A percentile compares a stretch with the other conserved stretches of the same genome.
Conservation (phyloP, 2,329 filamentous ascomycete species). For the Claviceps humidiphila region DNA sequence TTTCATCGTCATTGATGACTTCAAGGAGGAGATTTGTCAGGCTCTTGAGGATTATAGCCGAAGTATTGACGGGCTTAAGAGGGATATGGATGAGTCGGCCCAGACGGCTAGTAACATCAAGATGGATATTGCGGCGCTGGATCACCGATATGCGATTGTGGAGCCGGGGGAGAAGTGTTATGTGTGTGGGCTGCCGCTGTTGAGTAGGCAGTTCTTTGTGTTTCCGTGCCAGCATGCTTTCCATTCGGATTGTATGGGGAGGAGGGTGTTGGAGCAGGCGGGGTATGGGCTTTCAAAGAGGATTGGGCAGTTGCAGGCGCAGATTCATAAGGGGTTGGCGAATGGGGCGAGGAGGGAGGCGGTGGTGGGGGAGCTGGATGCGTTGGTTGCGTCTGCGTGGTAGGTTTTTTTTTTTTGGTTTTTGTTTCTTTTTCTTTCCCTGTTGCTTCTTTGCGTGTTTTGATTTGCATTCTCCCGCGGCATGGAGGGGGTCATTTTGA, state of each 20-base stretch:
- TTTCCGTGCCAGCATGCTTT: conserved; percentile 98
- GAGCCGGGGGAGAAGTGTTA: conserved; percentile 93
- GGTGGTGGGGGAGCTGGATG: conserved; percentile 79
- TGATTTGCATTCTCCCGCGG: background rate
- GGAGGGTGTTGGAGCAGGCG: conserved; percentile 69
- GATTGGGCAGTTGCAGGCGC: conserved; percentile 74
- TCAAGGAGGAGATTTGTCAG: conserved; percentile 94
- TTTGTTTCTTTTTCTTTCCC: background rate
- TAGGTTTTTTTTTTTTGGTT: conserved; percentile 29
- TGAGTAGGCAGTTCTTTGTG: conserved; percentile 91
- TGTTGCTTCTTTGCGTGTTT: background rate
- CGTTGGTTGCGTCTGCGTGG: conserved; percentile 82
- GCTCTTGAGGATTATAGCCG: conserved; percentile 88
- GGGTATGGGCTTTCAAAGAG: conserved; percentile 62
- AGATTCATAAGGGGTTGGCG: conserved; percentile 65
- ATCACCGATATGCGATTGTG: conserved; percentile 87
- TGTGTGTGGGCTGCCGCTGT: conserved; percentile 69
- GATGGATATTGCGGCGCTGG: conserved; percentile 71
- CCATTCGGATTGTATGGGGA: conserved; percentile 85
- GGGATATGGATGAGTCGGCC: conserved; percentile 91
- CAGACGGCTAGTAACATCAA: conserved; percentile 85
- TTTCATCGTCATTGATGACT: conserved; percentile 97
- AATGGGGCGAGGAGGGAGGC: conserved; percentile 62
- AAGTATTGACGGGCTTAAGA: conserved; percentile 75
- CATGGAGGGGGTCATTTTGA: no score